These are phyloP conservation scores for Leccinum pseudoinsigne DNA, from an alignment of 1,284 basidiomycete species.

Conservation along the genomic window DNA sequence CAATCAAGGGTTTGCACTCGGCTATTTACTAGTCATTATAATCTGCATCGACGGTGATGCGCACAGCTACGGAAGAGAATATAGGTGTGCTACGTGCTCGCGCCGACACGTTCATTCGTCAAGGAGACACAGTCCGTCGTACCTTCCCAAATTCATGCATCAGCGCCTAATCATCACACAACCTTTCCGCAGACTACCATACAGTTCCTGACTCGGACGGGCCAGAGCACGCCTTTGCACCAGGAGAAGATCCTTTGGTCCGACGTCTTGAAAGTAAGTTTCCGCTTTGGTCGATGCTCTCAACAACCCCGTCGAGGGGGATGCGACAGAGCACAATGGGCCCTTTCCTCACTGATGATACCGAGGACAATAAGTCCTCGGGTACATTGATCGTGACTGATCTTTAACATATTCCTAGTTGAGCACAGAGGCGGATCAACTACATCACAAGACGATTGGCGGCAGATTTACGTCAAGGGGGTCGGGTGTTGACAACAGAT, in stretches of 20 bases:
- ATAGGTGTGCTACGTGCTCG: conserved; percentile 46
- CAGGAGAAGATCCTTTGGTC: conserved; percentile 89
- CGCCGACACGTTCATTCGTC: conserved; percentile 51
- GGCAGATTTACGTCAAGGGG: conserved; percentile 77
- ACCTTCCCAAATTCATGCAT: neutral
- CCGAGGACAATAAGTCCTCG: too few species aligned
- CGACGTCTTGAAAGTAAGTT: conserved; percentile 65
- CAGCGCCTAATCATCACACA: conserved; percentile 20
- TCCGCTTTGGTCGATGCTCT: conserved; percentile 59
- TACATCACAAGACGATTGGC: too few species aligned
- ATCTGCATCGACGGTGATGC: too few species aligned
- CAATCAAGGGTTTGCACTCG: conserved; percentile 32
- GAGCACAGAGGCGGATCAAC: too few species aligned
- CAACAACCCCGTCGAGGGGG: too few species aligned
- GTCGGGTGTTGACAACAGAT: conserved; percentile 60
- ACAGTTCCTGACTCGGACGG: conserved; percentile 72
- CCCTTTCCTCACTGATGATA: too few species aligned
- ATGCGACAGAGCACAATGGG: too few species aligned
- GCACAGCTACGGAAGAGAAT: conserved; percentile 19
- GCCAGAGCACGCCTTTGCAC: conserved; percentile 71
- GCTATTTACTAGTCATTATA: too few species aligned
- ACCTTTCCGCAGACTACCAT: conserved; percentile 71
- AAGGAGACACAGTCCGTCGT: conserved; percentile 58
- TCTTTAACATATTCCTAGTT: too few species aligned
- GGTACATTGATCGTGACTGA: too few species aligned